Evolutionary conservation across 805 yeast species (phyloP).

Genomic region (Candida sphagnicola): DNA sequence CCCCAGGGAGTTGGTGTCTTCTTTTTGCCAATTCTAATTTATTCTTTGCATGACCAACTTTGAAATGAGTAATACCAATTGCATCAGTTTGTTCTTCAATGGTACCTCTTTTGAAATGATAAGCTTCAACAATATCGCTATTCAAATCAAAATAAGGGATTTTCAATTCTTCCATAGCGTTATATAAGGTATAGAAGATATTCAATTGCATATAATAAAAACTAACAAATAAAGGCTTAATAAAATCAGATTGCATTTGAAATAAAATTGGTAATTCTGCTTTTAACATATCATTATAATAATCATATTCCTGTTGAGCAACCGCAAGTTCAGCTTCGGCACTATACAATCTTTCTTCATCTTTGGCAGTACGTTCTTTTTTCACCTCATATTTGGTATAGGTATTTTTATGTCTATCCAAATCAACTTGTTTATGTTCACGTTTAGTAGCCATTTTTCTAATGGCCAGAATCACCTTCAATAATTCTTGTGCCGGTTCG

Average conservation of each 20-base stretch:
- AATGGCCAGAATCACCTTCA: slow-evolving; percentile 74
- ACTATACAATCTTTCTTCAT: slow-evolving; percentile 84
- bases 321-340: slow-evolving; percentile 86
- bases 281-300: slow-evolving; percentile 92
- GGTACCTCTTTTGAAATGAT: slow-evolving; percentile 77
- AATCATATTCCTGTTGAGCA: slow-evolving; percentile 94
- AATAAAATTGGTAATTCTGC: slow-evolving; percentile 85
- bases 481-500: slow-evolving; percentile 85
- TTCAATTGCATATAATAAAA: slow-evolving; percentile 97
- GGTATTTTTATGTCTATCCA: slow-evolving; percentile 76
- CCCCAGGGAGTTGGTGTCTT: slow-evolving; percentile 39
- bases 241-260: slow-evolving; percentile 84
- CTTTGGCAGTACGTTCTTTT: slow-evolving; percentile 80
- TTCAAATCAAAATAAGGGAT: slow-evolving; percentile 91
- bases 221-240: slow-evolving; percentile 88
- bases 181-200: slow-evolving; percentile 89
- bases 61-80: slow-evolving; percentile 86
- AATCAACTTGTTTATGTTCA: slow-evolving; percentile 90
- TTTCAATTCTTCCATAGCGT: slow-evolving; percentile 91
- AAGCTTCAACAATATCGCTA: slow-evolving; percentile 80
- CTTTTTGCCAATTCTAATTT: slow-evolving; percentile 81
- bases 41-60: slow-evolving; percentile 79
- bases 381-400: slow-evolving; percentile 73
- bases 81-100: slow-evolving; percentile 87
- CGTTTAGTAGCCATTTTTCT: slow-evolving; percentile 94